Evolutionary conservation across 2,329 filamentous ascomycete species (phyloP), one percentile per base, ranked within the genome.

Genomic region (Davidsoniella neocaledoniae): DNA sequence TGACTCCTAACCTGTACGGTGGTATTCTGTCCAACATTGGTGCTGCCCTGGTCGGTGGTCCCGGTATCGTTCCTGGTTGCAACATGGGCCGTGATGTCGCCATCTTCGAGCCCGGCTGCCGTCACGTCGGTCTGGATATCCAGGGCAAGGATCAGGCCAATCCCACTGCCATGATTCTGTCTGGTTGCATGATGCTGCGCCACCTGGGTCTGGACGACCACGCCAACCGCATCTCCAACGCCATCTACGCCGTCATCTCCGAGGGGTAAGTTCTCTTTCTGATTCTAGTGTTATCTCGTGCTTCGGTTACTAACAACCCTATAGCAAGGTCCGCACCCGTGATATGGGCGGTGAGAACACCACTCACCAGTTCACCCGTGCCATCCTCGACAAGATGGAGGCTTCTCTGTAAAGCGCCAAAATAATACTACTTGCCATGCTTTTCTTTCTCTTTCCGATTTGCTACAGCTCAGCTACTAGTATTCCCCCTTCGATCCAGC

Each of bases 61-160:
- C 91, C 49, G 91, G 91, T 69, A 86, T 98, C 58, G 91, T 98
- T 42, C 91, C 91, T 54, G 91, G 91, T 61, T 95, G 88, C 79
- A 98, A 96, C 77, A 98, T 98, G 88, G 91, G 91, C 63, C 86
- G 91, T 58, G 88, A 98, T 58, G 86, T 96, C 51, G 91, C 91
- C 59, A 86, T 98, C 58, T 98, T 98, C 68, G 91, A 98, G 77
- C 91, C 91, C 54, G 91, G 91, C 57, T 98, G 91, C 81, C 83
- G 91, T 70, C 91, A 98, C 77, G 91, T 98, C 64, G 91, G 91
- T 70, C 83, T 98, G 46, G 91, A 98, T 67, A 98, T 98, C 73
- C 88, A 96, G 81, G 91, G 91, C 74, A 95, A 95, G 76, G 88
- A 95, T 70, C 87, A 96, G 74, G 91, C 91, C 57, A 98, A 98